These are phyloP conservation scores for Yamadazyma membranifaciens DNA, from an alignment of 1,139 yeast species.

Conservation along the genomic window DNA sequence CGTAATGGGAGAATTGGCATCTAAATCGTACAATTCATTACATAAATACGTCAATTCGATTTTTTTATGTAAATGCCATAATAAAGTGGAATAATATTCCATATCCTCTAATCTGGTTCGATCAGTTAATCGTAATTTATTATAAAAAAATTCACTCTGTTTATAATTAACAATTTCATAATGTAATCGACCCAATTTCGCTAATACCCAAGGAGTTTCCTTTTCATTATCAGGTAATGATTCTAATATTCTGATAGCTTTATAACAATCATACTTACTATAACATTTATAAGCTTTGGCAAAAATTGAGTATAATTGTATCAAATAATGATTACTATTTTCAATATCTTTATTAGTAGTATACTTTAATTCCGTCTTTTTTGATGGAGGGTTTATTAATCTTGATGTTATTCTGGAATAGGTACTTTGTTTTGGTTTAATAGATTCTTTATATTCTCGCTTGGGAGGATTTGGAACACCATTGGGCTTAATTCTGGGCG, in stretches of 20 bases:
- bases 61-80: conserved; percentile 91
- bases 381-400: conserved; percentile 39
- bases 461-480: conserved; percentile 55
- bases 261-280: conserved; percentile 71
- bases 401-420: conserved; percentile 54
- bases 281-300: conserved; percentile 68
- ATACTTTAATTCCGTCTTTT: conserved; percentile 6
- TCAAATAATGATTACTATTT: conserved; percentile 42
- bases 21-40: conserved; percentile 72
- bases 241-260: conserved; percentile 70
- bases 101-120: conserved; percentile 83
- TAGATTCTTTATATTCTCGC: conserved; percentile 19
- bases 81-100: conserved; percentile 85
- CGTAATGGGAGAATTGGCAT: conserved; percentile 69
- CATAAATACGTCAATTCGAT: conserved; percentile 79
- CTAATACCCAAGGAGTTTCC: conserved; percentile 82
- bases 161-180: conserved; percentile 87
- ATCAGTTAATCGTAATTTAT: conserved; percentile 62
- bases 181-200: conserved; percentile 76
- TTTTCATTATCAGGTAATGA: conserved; percentile 62
- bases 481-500: conserved; percentile 47
- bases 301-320: conserved; percentile 54
- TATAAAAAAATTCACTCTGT: conserved; percentile 66
- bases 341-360: conserved; percentile 32
- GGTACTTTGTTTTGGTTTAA: conserved; percentile 23